These are phyloP conservation scores for Diaporthe nobilis DNA, from an alignment of 2,329 filamentous ascomycete species.

Conservation along the genomic window DNA sequence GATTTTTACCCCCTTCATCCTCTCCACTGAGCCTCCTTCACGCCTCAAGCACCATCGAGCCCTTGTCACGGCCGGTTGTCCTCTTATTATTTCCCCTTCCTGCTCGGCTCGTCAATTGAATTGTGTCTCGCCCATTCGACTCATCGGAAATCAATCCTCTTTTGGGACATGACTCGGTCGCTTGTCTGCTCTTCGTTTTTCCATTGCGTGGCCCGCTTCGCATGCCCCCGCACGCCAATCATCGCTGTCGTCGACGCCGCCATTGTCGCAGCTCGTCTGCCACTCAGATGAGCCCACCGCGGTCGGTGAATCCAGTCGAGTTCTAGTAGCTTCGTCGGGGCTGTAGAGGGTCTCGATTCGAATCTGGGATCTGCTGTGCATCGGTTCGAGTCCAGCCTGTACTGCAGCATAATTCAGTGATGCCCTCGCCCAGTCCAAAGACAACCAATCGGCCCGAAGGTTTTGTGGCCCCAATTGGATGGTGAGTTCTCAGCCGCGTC, in stretches of 20 bases:
- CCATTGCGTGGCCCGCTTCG: slow-evolving; percentile 23
- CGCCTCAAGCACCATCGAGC: neutral
- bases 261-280: slow-evolving; percentile 20
- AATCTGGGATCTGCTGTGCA: slow-evolving; percentile 16
- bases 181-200: slow-evolving; percentile 30
- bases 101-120: slow-evolving; percentile 10
- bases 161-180: slow-evolving; percentile 38
- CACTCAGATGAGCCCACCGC: slow-evolving; percentile 28
- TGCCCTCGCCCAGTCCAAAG: slow-evolving; percentile 34
- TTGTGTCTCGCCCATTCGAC: slow-evolving; percentile 17
- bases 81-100: slow-evolving; percentile 7
- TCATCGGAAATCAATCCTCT: slow-evolving; percentile 29
- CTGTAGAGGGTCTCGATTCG: slow-evolving; percentile 11
- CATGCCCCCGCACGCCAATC: slow-evolving; percentile 21
- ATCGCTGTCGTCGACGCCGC: slow-evolving; percentile 1
- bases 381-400: neutral
- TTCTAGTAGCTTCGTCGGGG: slow-evolving; percentile 32
- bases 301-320: slow-evolving; percentile 26
- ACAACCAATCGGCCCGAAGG: slow-evolving; percentile 35
- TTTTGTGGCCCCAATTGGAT: slow-evolving; percentile 39
- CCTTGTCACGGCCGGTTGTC: slow-evolving; percentile 6
- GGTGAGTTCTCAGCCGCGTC: slow-evolving; percentile 35
- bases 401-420: slow-evolving; percentile 5
- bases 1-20: slow-evolving; percentile 39
- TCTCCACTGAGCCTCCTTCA: slow-evolving; percentile 8